Base-by-base conservation (phyloP, 495 filamentous ascomycete genomes). In the Cryomyces minteri region DNA sequence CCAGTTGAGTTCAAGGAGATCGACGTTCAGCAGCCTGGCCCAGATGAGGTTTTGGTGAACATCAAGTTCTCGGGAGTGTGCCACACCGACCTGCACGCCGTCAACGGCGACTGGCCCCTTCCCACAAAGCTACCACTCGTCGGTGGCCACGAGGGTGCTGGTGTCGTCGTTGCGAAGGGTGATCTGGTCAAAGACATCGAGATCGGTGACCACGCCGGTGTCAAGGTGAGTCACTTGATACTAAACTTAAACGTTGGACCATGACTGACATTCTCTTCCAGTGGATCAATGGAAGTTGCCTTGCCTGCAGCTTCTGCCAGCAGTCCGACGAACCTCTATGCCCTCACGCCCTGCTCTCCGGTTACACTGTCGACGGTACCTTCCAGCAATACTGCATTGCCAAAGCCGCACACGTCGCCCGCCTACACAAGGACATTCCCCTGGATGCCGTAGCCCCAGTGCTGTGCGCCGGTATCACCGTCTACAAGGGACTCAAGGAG, bases 21-120 rank as follows among this genome's bases (percentile, higher is more conserved):
- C 56, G 74, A 76, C 50, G 84, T 92, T 41, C 70, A 71, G 42
- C 72, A 74, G 54, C 87, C 88, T 4, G 80, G 76, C 4, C 76
- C 87, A 3, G 85, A 92, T 64, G 81, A 95, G 62, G 80, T 95
- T 51, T 74, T 94, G 36, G 66, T 95, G 61, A 85, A 92, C 65
- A 78, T 95, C 68, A 84, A 84, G 61, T 95, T 79, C 72, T 80
- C 83, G 5, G 88, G 88, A 58, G 87, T 95, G 47, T 94, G 88
- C 69, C 86, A 93, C 68, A 93, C 88, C 31, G 54, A 62, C 48
- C 65, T 85, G 25, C 82, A 90, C 66, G 84, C 85, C 43, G 68
- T 87, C 64, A 83, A 79, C 44, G 85, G 88, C 49, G 82, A 93
- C 65, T 93, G 86, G 85, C 87, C 88, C 8, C 61, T 93, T 38